Evolutionary conservation across 2,329 filamentous ascomycete genomes (phyloP), one percentile per base, ranked within the genome.

Genomic region (Pseudogymnoascus sp.): DNA sequence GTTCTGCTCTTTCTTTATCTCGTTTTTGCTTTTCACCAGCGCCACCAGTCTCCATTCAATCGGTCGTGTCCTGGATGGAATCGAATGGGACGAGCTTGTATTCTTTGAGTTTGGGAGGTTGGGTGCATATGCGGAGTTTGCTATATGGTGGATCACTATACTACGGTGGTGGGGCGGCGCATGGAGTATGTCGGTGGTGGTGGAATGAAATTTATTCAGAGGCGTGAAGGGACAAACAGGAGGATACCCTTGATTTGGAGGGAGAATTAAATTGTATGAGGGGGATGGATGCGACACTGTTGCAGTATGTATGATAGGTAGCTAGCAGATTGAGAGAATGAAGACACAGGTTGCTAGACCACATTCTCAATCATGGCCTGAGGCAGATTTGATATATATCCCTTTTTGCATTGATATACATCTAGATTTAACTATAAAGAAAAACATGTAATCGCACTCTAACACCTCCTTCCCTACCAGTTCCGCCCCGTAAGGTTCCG

Each of bases 91-190:
- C 45, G 25, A 31, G 45, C 45, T 31, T 55, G 45, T 55, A 55
- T 31, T 55, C 43, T 55, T 55, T 55, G 45, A 31, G 25, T 55
- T 31, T 55, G 25, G 45, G 45, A n/a, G 45, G 25, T 55, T 31
- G 25, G 45, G 45, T 55, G 45, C 45, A 55, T 55, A 55, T 55
- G 25, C 45, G 45, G 45, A 55, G 45, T 55, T 52, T 33, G 25
- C 9, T 55, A 31, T 55, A 33, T 3, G 14, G 45, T n/a, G 25
- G 45, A 9, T 28, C 14, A 49, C 43, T 49, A 49, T 49, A 49
- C 43, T 49, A 49, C 21, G 21, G 43, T 14, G 14, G 43, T 49
- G 41, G 41, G 14, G 25, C 18, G 45, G 45, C 25, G 45, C 45
- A 55, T 9, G 45, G 45, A 31, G 45, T 55, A 55, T 55, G 25